Evolutionary conservation across 148 eudicot genomes (phyloP).

Genomic region (Rhododendron ferrugineum): DNA sequence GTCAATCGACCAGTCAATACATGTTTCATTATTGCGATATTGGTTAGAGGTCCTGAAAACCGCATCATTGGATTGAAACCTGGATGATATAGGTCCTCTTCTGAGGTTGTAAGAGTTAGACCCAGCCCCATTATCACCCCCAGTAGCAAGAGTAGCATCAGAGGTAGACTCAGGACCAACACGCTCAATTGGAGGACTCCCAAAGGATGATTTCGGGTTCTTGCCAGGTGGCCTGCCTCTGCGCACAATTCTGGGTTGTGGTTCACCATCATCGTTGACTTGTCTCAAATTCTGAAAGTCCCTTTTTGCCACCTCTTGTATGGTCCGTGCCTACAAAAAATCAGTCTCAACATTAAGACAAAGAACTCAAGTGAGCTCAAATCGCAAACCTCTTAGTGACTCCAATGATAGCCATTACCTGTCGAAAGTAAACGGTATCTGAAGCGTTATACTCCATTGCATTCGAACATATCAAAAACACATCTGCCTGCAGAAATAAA

Average conservation of each 20-base stretch:
- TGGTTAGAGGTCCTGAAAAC: slow-evolving; percentile 30
- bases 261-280: slow-evolving; percentile 60
- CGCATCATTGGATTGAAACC: slow-evolving; percentile 42
- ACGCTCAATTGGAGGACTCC: slow-evolving; percentile 48
- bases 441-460: slow-evolving; percentile 86
- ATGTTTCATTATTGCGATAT: slow-evolving; percentile 47
- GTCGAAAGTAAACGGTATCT: slow-evolving; percentile 73
- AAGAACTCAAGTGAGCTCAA: not conserved
- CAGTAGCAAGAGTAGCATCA: slow-evolving; percentile 51
- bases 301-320: slow-evolving; percentile 70
- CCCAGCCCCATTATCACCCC: slow-evolving; percentile 40
- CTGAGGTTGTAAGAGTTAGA: slow-evolving; percentile 59
- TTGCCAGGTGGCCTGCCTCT: slow-evolving; percentile 89
- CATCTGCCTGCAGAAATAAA: slow-evolving; percentile 63
- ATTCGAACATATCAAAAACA: slow-evolving; percentile 67
- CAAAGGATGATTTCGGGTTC: slow-evolving; percentile 43
- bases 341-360: not conserved
- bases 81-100: slow-evolving; percentile 47
- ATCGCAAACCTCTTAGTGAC: not conserved
- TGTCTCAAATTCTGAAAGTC: slow-evolving; percentile 72
- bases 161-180: slow-evolving; percentile 43
- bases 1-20: slow-evolving; percentile 30
- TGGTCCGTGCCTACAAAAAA: slow-evolving; percentile 58
- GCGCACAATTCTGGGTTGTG: slow-evolving; percentile 60
- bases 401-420: slow-evolving; percentile 38